Conservation (phyloP, 345 rosid species). For the Excoecaria agallocha region DNA sequence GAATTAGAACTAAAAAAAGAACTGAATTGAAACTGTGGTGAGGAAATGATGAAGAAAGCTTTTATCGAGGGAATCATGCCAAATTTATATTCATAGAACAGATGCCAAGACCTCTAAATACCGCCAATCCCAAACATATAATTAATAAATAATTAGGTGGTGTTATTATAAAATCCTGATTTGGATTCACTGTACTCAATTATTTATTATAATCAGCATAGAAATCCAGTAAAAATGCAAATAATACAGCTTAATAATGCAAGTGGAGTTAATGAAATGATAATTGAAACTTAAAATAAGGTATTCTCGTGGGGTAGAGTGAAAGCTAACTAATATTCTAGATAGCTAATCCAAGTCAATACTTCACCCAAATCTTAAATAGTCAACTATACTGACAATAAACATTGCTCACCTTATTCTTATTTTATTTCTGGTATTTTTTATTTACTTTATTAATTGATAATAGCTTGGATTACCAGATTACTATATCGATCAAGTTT, state of each 20-base stretch:
- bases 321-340: slow-evolving; percentile 24
- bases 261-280: neutral
- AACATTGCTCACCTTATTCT: neutral
- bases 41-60: neutral
- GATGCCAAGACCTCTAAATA: neutral
- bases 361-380: slow-evolving; percentile 7
- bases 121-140: neutral
- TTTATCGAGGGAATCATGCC: neutral
- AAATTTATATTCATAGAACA: neutral
- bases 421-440: neutral
- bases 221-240: neutral
- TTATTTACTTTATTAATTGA: too few relatives aligned
- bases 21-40: too few relatives aligned
- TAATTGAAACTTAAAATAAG: neutral
- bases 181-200: too few relatives aligned
- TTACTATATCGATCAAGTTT: too few relatives aligned
- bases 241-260: neutral
- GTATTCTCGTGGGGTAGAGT: slow-evolving; percentile 6
- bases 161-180: neutral
- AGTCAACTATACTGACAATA: slow-evolving; percentile 28
- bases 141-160: too few relatives aligned
- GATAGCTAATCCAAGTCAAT: neutral
- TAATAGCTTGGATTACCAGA: too few relatives aligned
- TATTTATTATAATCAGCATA: too few relatives aligned
- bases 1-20: too few relatives aligned